phyloP scores from a whole-genome alignment of 495 filamentous ascomycete species.

The Aspergillus ostianus region DNA sequence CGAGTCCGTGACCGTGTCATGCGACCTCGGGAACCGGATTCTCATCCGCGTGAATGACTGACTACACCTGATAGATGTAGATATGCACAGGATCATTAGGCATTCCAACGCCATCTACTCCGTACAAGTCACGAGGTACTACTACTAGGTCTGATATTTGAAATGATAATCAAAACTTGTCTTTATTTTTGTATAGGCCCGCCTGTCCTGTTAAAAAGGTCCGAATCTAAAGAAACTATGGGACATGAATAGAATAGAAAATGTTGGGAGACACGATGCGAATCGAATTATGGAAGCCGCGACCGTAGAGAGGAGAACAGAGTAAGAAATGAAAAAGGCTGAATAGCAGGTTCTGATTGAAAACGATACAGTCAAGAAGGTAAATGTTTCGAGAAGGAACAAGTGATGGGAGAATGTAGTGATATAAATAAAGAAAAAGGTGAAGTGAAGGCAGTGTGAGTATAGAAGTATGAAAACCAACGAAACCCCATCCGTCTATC shows the following conservation, averaged over 20 bases:
- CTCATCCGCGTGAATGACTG: neutral
- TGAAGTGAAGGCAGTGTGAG: slow-evolving; percentile 6
- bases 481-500: slow-evolving; percentile 37
- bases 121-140: neutral
- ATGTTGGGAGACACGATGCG: slow-evolving; percentile 2
- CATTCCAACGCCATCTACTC: neutral
- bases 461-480: slow-evolving; percentile 17
- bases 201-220: neutral
- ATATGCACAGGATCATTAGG: neutral
- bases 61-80: neutral
- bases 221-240: neutral
- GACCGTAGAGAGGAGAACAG: slow-evolving; percentile 16
- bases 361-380: slow-evolving; percentile 1
- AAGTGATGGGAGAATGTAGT: slow-evolving; percentile 1
- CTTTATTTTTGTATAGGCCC: neutral
- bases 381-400: neutral
- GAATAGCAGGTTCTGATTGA: slow-evolving; percentile 14
- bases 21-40: neutral
- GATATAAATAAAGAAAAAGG: slow-evolving; percentile 7
- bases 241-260: slow-evolving; percentile 14
- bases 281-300: slow-evolving; percentile 6
- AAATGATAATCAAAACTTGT: neutral
- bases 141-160: neutral
- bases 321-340: slow-evolving; percentile 17
- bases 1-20: neutral